A percentile compares a stretch with the other conserved stretches of the same genome.
Conservation (phyloP, 2,329 filamentous ascomycete genomes). For the Nemania serpens region DNA sequence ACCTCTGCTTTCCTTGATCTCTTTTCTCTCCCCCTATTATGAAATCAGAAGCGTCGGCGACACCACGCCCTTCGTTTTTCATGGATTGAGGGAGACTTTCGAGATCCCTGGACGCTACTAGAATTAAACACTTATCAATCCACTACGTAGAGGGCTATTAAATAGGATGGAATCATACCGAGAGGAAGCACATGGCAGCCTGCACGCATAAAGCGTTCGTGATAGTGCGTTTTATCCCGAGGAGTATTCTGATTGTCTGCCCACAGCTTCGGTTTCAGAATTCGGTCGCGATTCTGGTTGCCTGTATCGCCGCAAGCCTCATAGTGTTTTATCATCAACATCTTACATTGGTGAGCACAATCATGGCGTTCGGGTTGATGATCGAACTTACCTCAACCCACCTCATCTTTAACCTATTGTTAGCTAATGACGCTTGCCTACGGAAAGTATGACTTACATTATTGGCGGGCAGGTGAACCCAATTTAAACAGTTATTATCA, state of each 20-base stretch:
- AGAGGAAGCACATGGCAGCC: background rate
- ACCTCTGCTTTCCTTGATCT: background rate
- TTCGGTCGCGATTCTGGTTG: background rate
- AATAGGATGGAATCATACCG: background rate
- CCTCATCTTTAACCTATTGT: background rate
- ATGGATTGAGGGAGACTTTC: background rate
- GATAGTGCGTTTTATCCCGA: background rate
- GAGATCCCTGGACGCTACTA: background rate
- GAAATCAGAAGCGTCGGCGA: background rate
- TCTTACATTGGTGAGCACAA: background rate
- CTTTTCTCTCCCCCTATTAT: background rate
- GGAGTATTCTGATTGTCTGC: background rate
- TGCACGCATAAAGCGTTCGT: background rate
- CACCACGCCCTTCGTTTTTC: background rate
- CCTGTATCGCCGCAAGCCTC: background rate
- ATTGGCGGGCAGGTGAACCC: slow-evolving; percentile 2
- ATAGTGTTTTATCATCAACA: slow-evolving; percentile 1
- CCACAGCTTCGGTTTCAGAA: background rate
- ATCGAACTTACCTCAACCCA: slow-evolving; percentile 1
- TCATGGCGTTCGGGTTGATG: background rate
- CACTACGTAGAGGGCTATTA: background rate
- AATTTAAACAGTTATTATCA: background rate
- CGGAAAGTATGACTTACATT: background rate
- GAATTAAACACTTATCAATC: background rate
- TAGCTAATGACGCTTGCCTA: background rate